Evolutionary conservation across 441 rosid genomes (phyloP).

Genomic region (Pelargonium myrrhifolium): DNA sequence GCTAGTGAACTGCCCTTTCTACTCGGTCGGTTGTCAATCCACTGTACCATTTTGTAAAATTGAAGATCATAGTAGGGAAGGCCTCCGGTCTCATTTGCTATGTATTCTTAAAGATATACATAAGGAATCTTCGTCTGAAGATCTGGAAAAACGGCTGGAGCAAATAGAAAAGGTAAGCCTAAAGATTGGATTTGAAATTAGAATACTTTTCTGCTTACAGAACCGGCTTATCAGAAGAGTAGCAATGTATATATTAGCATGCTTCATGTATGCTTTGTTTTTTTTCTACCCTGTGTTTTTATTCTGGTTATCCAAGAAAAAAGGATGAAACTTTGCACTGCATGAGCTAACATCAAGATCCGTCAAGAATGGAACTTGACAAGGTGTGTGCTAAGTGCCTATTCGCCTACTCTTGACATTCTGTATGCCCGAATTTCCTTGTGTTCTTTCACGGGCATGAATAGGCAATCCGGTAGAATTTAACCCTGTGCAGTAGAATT

Average conservation of each 20-base stretch:
- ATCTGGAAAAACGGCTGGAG: conserved; percentile 43
- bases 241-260: neutral
- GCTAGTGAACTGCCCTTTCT: conserved; percentile 74
- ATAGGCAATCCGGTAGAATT: neutral
- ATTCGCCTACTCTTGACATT: neutral
- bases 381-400: neutral
- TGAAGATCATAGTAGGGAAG: conserved; percentile 46
- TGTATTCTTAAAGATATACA: conserved; percentile 48
- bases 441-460: neutral
- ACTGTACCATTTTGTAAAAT: conserved; percentile 43
- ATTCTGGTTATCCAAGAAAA: neutral
- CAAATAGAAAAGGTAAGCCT: conserved; percentile 51
- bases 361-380: neutral
- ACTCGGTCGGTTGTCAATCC: conserved; percentile 58
- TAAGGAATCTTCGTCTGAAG: conserved; percentile 47
- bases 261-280: neutral
- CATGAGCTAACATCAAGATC: neutral
- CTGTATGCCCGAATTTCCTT: too few relatives aligned
- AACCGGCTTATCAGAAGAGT: neutral
- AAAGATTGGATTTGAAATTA: neutral
- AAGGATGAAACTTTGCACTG: neutral
- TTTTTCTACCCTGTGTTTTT: neutral
- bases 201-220: neutral
- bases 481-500: too few relatives aligned
- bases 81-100: conserved; percentile 48